These are phyloP conservation scores for Chaetomiaceae sp. DNA, from an alignment of 2,329 filamentous ascomycete species.

Conservation along the genomic window DNA sequence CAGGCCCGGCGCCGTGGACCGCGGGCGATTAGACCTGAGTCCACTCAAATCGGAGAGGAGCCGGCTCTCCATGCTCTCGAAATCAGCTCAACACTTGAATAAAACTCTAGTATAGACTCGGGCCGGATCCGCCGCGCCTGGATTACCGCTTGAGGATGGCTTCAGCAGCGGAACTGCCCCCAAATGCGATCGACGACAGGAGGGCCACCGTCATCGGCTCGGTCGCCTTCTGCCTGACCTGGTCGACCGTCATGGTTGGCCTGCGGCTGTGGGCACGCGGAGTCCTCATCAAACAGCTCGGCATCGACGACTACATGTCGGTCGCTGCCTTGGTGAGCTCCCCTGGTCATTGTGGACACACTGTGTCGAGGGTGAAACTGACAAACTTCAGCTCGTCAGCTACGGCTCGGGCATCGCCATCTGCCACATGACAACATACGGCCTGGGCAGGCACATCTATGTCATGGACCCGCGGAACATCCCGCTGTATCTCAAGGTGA, in stretches of 20 bases:
- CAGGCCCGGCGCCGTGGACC: too few species aligned
- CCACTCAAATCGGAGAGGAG: too few species aligned
- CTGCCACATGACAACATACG: conserved; percentile 20
- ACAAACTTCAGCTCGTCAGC: conserved; percentile 7
- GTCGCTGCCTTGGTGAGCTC: conserved; percentile 15
- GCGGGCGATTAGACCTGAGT: too few species aligned
- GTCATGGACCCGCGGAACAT: conserved; percentile 11
- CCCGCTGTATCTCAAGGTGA: conserved; percentile 17
- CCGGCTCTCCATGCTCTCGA: too few species aligned
- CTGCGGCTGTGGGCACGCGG: conserved; percentile 19
- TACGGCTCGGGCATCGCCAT: conserved; percentile 21
- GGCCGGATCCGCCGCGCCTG: too few species aligned
- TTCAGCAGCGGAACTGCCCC: conserved; percentile 10
- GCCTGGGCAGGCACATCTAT: conserved; percentile 20
- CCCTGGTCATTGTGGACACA: too few species aligned
- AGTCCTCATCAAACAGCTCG: conserved; percentile 19
- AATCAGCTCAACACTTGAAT: too few species aligned
- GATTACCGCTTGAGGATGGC: too few species aligned
- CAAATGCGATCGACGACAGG: conserved; percentile 18
- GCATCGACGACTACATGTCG: conserved; percentile 20
- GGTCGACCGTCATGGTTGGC: conserved; percentile 20
- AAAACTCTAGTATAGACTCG: too few species aligned
- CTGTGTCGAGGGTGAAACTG: too few species aligned
- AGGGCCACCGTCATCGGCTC: conserved; percentile 17
- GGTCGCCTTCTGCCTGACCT: conserved; percentile 16